Base-by-base conservation (phyloP, 2,329 filamentous ascomycete species). In the Fusarium buharicum region DNA sequence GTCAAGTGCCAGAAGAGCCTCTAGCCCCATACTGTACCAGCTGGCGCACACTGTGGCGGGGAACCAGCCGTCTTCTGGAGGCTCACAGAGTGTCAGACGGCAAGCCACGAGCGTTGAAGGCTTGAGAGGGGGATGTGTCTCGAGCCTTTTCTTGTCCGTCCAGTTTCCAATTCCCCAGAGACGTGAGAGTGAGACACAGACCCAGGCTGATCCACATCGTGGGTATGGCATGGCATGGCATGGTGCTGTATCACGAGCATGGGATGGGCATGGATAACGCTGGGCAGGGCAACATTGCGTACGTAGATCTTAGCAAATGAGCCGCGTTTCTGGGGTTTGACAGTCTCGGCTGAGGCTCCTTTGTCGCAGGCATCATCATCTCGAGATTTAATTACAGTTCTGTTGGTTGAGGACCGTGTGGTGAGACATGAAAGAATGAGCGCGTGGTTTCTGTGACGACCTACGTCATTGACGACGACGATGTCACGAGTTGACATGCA, bases 361-460 rank as follows among this genome's bases (percentile, higher is more conserved):
- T 6, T 14, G 30, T 31, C 30, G 30, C 12, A 31, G n/a, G 47
- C 27, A 34, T 24, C 22, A 24, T 24, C 22, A 37, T 40, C 36
- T 50, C 17, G 17, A 41, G 36, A 36, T 40, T 24, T 11, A 13
- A 22, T 40, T 47, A 18, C 24, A 22, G 17, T n/a, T n/a, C 10
- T 38, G 34, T 40, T 48, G 33, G 13, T 40, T 24, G 54, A 46
- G 51, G 31, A 33, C 14, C 18, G 51, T 34, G 60, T 69, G 66
- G 62, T 68, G 66, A 68, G 66, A 69, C 66, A 55, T 39, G 55
- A 46, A 65, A 67, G 64, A 67, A 69, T 66, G 66, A 50, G 64
- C 51, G 59, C 66, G 55, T 69, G 64, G 66, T 69, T 69, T 58
- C 66, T 64, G 56, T 64, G 66, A 66, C 66, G 64, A 69, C 64